A percentile compares a stretch with the other conserved stretches of the same genome.
These are phyloP conservation scores for Neonectria hederae DNA, from an alignment of 2,329 filamentous ascomycete genomes.

Conservation along the genomic window DNA sequence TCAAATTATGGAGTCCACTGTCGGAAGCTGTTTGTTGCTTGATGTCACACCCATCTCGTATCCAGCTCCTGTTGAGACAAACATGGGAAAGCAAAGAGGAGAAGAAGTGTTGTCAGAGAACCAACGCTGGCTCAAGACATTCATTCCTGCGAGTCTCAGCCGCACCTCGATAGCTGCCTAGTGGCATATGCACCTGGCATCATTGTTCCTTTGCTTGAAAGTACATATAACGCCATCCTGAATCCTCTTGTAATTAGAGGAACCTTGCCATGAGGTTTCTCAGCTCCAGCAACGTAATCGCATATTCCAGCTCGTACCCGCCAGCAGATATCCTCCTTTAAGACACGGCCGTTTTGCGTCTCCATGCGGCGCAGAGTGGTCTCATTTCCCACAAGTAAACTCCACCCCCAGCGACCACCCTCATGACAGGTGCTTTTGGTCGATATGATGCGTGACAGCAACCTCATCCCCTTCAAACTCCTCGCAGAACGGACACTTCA, in stretches of 20 bases:
- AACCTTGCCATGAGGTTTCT: not conserved
- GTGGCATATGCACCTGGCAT: not conserved
- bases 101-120: not conserved
- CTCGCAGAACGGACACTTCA: slow-evolving; percentile 72
- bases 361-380: not conserved
- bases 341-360: not conserved
- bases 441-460: slow-evolving; percentile 74
- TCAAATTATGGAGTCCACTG: not conserved
- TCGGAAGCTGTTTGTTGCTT: not conserved
- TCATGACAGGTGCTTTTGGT: slow-evolving; percentile 46
- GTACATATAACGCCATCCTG: not conserved
- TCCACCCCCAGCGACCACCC: not conserved
- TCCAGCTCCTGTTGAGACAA: not conserved
- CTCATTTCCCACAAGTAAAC: not conserved
- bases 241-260: not conserved
- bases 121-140: no score
- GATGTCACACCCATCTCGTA: not conserved
- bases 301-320: not conserved
- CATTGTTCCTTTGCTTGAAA: not conserved
- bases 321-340: not conserved
- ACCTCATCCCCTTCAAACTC: slow-evolving; percentile 73
- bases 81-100: not conserved
- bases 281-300: not conserved
- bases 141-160: not conserved
- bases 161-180: not conserved